phyloP scores from a whole-genome alignment of 169 alveolate species.

The Plasmodium yoelii region DNA sequence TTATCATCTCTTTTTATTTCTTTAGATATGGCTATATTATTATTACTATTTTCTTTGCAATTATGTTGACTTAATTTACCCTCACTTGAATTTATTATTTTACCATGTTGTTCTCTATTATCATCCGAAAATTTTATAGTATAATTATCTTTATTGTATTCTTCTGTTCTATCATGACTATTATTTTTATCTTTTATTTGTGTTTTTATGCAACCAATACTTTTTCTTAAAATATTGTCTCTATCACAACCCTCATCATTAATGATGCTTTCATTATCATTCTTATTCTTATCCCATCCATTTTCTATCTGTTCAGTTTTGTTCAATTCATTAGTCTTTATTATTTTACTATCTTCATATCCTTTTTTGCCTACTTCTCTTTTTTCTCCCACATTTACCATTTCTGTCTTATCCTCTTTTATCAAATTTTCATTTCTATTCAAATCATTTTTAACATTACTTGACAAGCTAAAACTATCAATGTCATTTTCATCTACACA shows the following conservation, averaged over 20 bases:
- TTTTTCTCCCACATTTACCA: too few species aligned
- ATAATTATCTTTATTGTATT: too few species aligned
- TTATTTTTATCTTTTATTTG: too few species aligned
- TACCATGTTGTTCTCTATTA: too few species aligned
- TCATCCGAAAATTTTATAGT: too few species aligned
- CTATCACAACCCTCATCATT: neutral
- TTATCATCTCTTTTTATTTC: neutral
- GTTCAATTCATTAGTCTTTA: too few species aligned
- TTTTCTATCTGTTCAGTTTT: too few species aligned
- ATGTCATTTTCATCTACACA: slow-evolving; percentile 76
- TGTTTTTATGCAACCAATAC: too few species aligned
- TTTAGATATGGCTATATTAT: neutral
- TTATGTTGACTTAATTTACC: neutral
- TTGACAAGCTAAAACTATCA: slow-evolving; percentile 57
- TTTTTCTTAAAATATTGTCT: neutral
- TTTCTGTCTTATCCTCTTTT: neutral
- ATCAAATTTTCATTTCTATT: slow-evolving; percentile 3
- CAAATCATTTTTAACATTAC: slow-evolving; percentile 18
- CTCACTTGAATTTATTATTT: too few species aligned
- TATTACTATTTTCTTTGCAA: neutral
- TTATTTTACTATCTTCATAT: too few species aligned
- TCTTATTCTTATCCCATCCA: neutral
- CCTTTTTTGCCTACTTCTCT: too few species aligned
- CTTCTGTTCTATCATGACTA: too few species aligned
- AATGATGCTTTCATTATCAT: neutral